phyloP scores from a whole-genome alignment of 2,329 filamentous ascomycete species.

The Neospermospora avenae region DNA sequence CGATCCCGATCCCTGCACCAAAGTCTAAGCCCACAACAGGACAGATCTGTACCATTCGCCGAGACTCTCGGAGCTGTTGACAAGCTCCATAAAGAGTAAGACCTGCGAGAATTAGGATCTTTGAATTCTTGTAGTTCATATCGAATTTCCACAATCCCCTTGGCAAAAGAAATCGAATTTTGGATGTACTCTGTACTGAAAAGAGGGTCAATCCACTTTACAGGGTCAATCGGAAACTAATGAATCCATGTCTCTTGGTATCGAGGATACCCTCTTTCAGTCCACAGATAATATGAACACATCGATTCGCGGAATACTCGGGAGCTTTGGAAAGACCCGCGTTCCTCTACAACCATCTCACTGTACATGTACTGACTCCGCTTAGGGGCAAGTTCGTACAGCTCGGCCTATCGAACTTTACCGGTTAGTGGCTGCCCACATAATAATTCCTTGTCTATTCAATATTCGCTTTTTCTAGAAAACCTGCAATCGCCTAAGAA shows the following conservation, averaged over 20 bases:
- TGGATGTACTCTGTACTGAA: no score
- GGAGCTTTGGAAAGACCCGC: neutral
- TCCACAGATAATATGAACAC: no score
- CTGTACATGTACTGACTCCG: constrained; percentile 2
- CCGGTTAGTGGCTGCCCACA: constrained; percentile 33
- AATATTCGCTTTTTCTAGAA: neutral
- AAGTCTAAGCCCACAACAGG: constrained; percentile 30
- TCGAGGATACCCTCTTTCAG: no score
- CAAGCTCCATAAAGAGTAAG: constrained; percentile 67
- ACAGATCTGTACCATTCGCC: constrained; percentile 68
- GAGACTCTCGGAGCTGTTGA: constrained; percentile 77
- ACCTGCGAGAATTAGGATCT: neutral
- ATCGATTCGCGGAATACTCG: neutral
- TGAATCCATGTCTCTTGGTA: no score
- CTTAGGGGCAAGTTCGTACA: constrained; percentile 70
- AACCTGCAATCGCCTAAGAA: neutral
- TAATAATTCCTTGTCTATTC: neutral
- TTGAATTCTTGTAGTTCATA: neutral
- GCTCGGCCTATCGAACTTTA: constrained; percentile 73
- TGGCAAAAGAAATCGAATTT: neutral
- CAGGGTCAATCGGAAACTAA: no score
- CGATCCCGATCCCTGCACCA: neutral
- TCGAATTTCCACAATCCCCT: neutral
- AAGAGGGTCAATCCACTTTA: no score
- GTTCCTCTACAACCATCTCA: neutral